Conservation (phyloP, 2,329 filamentous ascomycete species). For the Talaromyces amestolkiae region DNA sequence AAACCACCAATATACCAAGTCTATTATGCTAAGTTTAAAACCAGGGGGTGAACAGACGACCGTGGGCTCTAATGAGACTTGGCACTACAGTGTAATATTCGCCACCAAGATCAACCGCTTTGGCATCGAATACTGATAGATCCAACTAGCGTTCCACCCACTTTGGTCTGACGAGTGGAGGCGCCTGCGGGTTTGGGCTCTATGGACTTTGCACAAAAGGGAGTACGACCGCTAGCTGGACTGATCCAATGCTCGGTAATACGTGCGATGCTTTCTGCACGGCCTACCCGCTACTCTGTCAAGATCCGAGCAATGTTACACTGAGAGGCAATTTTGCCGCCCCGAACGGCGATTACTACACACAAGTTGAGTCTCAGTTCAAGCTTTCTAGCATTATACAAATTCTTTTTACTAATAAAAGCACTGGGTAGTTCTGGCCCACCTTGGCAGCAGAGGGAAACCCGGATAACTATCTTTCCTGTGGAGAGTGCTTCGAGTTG, state of each 20-base stretch:
- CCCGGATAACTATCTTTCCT: slow-evolving; percentile 15
- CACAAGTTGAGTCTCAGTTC: slow-evolving; percentile 9
- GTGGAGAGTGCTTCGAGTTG: slow-evolving; percentile 14
- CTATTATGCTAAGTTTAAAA: background rate
- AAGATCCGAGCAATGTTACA: slow-evolving; percentile 14
- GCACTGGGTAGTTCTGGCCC: slow-evolving; percentile 10
- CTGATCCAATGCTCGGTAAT: slow-evolving; percentile 16
- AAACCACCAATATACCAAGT: background rate
- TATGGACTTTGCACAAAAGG: slow-evolving; percentile 14
- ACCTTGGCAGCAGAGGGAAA: slow-evolving; percentile 9
- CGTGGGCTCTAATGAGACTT: slow-evolving; percentile 4
- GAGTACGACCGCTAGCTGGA: slow-evolving; percentile 15
- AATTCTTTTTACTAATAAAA: background rate
- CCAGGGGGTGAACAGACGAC: slow-evolving; percentile 11
- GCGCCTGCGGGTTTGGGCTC: slow-evolving; percentile 12
- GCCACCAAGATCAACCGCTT: background rate
- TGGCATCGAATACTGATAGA: background rate
- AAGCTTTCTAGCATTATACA: background rate
- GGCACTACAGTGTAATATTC: slow-evolving; percentile 14
- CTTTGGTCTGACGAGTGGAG: slow-evolving; percentile 12
- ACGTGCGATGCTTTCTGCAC: slow-evolving; percentile 16
- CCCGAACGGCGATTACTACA: slow-evolving; percentile 15
- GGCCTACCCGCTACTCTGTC: slow-evolving; percentile 13
- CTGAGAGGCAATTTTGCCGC: slow-evolving; percentile 14
- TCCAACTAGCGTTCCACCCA: slow-evolving; percentile 10